Evolutionary conservation across 2,329 filamentous ascomycete genomes (phyloP).

Genomic region (Dothistroma pini): DNA sequence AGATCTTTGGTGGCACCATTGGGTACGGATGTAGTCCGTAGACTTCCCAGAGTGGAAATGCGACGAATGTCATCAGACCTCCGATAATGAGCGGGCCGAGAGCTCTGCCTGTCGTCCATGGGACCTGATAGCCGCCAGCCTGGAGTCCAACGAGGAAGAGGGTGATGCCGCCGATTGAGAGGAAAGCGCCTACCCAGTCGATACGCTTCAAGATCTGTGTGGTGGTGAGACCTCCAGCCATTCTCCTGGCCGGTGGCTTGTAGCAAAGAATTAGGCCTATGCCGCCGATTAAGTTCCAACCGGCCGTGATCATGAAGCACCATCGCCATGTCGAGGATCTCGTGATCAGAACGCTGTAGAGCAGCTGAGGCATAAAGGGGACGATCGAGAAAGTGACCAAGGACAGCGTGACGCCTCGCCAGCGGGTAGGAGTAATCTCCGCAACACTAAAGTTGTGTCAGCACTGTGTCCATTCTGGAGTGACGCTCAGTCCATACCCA

Average conservation of each 20-base stretch:
- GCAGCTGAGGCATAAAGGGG: conserved; percentile 58
- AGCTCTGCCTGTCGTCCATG: conserved; percentile 26
- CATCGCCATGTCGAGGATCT: conserved; percentile 50
- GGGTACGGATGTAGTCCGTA: conserved; percentile 27
- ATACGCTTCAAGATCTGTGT: conserved; percentile 43
- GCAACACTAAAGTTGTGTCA: conserved; percentile 17
- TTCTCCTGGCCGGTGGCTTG: conserved; percentile 49
- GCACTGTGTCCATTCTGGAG: not conserved
- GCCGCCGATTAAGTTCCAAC: conserved; percentile 53
- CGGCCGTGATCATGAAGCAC: conserved; percentile 50
- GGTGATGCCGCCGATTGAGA: conserved; percentile 49
- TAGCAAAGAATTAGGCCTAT: conserved; percentile 52
- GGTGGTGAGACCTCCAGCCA: conserved; percentile 36
- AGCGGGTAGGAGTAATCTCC: conserved; percentile 23
- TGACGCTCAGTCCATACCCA: conserved; percentile 13
- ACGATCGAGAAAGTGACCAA: conserved; percentile 57
- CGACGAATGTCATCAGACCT: conserved; percentile 26
- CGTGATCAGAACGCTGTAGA: conserved; percentile 58
- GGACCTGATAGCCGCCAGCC: conserved; percentile 22
- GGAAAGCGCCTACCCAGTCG: conserved; percentile 50
- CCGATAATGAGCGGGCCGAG: conserved; percentile 30
- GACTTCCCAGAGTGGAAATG: conserved; percentile 29
- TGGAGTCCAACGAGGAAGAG: conserved; percentile 47
- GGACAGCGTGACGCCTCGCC: conserved; percentile 25
- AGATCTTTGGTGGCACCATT: conserved; percentile 30